These are phyloP conservation scores for Fragilaria crotonensis DNA, from an alignment of 108 stramenopile genomes.

Conservation along the genomic window DNA sequence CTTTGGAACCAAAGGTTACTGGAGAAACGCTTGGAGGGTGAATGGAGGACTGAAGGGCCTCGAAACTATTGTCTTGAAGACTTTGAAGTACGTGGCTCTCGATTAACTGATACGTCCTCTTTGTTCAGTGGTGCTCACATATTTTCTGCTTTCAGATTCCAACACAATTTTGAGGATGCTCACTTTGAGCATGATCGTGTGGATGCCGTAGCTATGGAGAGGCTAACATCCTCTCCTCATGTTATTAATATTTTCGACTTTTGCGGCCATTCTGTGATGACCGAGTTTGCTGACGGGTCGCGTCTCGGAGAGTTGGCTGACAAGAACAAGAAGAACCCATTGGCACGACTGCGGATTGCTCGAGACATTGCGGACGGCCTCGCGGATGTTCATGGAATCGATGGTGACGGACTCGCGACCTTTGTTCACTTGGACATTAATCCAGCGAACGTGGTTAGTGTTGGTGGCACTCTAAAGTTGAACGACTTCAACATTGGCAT, in stretches of 20 bases:
- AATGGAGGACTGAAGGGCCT: constrained; percentile 18
- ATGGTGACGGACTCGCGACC: constrained; percentile 51
- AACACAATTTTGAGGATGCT: constrained; percentile 75
- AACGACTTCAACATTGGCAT: constrained; percentile 81
- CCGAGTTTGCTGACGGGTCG: constrained; percentile 61
- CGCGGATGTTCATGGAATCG: constrained; percentile 64
- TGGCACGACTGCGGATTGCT: constrained; percentile 47
- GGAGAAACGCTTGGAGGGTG: constrained; percentile 67
- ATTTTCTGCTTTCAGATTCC: constrained; percentile 19
- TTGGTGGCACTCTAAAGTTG: constrained; percentile 49
- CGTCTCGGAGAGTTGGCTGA: constrained; percentile 54
- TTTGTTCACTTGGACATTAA: constrained; percentile 76
- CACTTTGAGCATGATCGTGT: constrained; percentile 75
- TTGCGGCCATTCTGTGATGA: constrained; percentile 68
- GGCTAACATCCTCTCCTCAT: constrained; percentile 61
- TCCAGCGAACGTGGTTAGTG: constrained; percentile 59
- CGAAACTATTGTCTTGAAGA: constrained; percentile 51
- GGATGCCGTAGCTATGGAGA: constrained; percentile 75
- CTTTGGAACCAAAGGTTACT: constrained; percentile 65
- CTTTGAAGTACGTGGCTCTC: constrained; percentile 42
- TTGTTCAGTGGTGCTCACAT: not conserved
- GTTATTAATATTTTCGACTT: constrained; percentile 69
- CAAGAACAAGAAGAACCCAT: constrained; percentile 42
- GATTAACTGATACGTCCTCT: no score
- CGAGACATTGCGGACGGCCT: constrained; percentile 54